These are phyloP conservation scores for Rhododendron vialii DNA, from an alignment of 148 eudicot species.

Conservation along the genomic window DNA sequence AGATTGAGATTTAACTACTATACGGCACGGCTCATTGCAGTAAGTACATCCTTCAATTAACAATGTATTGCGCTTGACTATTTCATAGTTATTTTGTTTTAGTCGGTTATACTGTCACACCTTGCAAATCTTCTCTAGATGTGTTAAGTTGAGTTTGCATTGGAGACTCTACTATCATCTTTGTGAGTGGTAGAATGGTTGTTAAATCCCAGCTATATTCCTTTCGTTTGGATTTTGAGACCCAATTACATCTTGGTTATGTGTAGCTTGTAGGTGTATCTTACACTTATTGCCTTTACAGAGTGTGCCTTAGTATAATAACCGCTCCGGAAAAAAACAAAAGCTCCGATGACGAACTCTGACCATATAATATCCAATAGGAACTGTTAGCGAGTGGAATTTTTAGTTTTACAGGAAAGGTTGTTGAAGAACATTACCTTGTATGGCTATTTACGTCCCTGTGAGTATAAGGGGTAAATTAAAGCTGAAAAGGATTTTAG, in stretches of 20 bases:
- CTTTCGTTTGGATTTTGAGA: not conserved
- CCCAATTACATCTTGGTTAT: not conserved
- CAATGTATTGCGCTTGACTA: not conserved
- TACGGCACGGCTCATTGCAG: constrained; percentile 8
- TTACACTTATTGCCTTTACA: not conserved
- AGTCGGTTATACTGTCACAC: not conserved
- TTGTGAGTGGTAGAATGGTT: not conserved
- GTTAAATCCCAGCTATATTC: not conserved
- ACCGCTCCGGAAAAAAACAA: too few relatives aligned
- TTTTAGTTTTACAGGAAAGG: not conserved
- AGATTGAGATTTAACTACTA: constrained; percentile 9
- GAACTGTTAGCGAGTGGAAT: not conserved
- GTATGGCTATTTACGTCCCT: not conserved
- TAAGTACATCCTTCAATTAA: constrained; percentile 9
- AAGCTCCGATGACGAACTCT: not conserved
- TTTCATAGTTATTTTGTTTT: not conserved
- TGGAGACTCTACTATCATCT: not conserved
- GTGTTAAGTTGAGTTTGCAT: not conserved
- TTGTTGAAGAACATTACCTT: not conserved
- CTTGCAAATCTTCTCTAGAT: not conserved
- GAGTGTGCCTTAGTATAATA: not conserved
- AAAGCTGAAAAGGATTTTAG: not conserved
- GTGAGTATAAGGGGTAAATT: not conserved
- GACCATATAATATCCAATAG: not conserved
- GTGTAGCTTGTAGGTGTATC: not conserved